Base-by-base conservation (phyloP, 202 grass and related monocot genomes). In the Carex arenaria region DNA sequence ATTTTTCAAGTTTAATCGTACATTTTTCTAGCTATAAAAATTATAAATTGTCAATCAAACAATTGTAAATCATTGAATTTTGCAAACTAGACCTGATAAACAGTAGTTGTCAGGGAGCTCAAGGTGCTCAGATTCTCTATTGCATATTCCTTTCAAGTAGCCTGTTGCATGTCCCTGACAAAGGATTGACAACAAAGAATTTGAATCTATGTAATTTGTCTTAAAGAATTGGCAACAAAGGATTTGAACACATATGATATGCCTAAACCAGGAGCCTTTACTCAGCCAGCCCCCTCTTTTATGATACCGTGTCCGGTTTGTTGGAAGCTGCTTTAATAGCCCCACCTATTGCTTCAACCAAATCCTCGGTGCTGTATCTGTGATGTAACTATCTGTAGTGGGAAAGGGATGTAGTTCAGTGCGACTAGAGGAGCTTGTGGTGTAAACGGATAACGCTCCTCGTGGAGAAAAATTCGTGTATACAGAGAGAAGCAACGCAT, bases 401-500 rank as follows among this genome's bases (percentile, higher is more conserved):
- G 78, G 78, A 80, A 80, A 64, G 13, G 8, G 34, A 68, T 51
- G 28, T 66, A 9, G 80, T 22, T 52, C 23, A 43, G 53, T 63
- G 12, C 64, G 43, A 82, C 80, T 54, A 82, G 2, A 65, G 6
- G 5, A 65, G 80, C 23, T 55, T 60, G 12, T 51, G 62, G 80
- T 66, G 64, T 82, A 82, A 82, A 52, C 26, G 62, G 80, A 68
- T 67, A 28, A 67, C 38, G 20, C 19, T 32, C 5, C 20, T 81
- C 14, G 20, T 17, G 6, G 45, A 6, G 45, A 66, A 81, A 81
- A 51, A 12, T 12, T 4, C 15, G 20, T 14, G 26, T 3, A 19
- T 17, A 17, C 5, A 45, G 19, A 42, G 57, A 78, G 12, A 78
- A 10, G 13, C 68, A 4, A 51, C 12, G 68, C 19, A 75, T 75